Evolutionary conservation across 1,139 yeast species (phyloP).

Genomic region (Kodamaea sp.): DNA sequence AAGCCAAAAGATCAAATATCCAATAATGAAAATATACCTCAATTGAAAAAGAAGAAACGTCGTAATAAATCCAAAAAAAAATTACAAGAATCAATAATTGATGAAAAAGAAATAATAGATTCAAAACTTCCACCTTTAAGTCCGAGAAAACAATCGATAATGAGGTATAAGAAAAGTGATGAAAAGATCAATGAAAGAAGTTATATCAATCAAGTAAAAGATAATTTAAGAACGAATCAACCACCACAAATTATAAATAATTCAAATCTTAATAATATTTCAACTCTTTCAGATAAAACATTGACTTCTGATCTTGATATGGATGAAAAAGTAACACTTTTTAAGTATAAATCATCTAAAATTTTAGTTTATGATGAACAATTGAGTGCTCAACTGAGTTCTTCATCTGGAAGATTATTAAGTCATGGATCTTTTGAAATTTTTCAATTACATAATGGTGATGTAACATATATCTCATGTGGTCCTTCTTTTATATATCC

Average conservation of each 20-base stretch:
- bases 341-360: slow-evolving; percentile 35
- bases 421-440: slow-evolving; percentile 65
- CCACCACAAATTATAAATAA: slow-evolving; percentile 5
- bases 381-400: slow-evolving; percentile 14
- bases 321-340: slow-evolving; percentile 39
- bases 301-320: slow-evolving; percentile 15
- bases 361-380: slow-evolving; percentile 45
- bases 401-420: slow-evolving; percentile 42
- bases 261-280: slow-evolving; percentile 3
- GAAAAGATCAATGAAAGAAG: slow-evolving; percentile 21
- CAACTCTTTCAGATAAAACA: background rate
- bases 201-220: slow-evolving; percentile 28
- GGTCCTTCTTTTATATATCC: slow-evolving; percentile 60
- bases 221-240: slow-evolving; percentile 18
- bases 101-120: too few species aligned
- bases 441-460: slow-evolving; percentile 61
- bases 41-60: too few species aligned
- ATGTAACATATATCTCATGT: slow-evolving; percentile 59
- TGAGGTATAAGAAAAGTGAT: slow-evolving; percentile 36
- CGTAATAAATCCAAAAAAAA: too few species aligned
- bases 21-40: too few species aligned
- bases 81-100: too few species aligned
- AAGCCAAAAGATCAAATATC: too few species aligned
- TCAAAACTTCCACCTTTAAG: slow-evolving; percentile 8
- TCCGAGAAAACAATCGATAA: slow-evolving; percentile 40